These are phyloP conservation scores for Erysimum cheiri DNA, from an alignment of 441 rosid species.

Conservation along the genomic window DNA sequence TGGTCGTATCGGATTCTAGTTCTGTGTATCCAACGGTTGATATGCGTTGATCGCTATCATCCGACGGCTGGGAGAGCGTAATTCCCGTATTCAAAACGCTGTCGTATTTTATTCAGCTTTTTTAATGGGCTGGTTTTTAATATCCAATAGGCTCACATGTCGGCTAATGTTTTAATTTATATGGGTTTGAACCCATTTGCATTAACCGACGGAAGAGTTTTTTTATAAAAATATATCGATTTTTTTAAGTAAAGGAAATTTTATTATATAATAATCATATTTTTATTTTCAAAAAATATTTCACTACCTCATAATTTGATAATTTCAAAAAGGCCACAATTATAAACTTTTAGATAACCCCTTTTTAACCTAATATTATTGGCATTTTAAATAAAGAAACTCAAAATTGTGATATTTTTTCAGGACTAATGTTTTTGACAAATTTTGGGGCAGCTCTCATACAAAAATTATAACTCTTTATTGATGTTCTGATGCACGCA, in stretches of 20 bases:
- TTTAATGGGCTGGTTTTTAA: background rate
- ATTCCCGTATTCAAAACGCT: background rate
- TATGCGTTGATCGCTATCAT: background rate
- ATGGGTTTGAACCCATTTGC: too few species aligned
- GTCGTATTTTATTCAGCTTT: background rate
- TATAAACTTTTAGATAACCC: too few species aligned
- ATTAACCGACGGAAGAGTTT: too few species aligned
- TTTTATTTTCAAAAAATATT: too few species aligned
- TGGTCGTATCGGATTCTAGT: conserved; percentile 44
- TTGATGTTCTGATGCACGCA: conserved; percentile 3
- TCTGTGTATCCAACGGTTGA: conserved; percentile 18
- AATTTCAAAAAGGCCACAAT: too few species aligned
- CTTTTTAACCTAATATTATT: background rate
- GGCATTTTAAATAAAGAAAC: background rate
- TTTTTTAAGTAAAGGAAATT: too few species aligned
- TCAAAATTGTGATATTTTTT: background rate
- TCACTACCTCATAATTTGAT: too few species aligned
- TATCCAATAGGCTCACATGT: background rate
- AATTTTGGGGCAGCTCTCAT: background rate
- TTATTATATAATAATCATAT: too few species aligned
- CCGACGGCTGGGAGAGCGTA: conserved; percentile 22
- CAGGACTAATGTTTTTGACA: background rate
- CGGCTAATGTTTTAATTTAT: too few species aligned
- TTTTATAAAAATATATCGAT: too few species aligned
- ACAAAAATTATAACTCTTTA: background rate